Evolutionary conservation across 352 stramenopile genomes (phyloP).

Genomic region (Pythium guiyangense): DNA sequence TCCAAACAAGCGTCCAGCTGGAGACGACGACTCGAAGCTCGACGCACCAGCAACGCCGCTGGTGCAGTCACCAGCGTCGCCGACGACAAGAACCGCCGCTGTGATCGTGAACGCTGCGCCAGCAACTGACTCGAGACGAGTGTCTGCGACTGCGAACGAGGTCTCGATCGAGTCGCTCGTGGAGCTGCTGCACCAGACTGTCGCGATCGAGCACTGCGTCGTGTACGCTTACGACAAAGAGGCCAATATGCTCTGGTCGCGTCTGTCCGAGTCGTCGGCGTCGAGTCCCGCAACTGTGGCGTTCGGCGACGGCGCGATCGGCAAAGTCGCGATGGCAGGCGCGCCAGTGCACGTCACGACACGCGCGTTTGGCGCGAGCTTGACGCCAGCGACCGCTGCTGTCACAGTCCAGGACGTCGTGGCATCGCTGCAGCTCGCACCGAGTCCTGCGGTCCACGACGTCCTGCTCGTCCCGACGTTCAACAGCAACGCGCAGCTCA

Average conservation of each 20-base stretch:
- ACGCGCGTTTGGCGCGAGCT: slow-evolving; percentile 2
- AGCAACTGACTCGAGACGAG: not conserved
- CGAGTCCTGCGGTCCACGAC: slow-evolving; percentile 24
- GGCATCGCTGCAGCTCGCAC: slow-evolving; percentile 2
- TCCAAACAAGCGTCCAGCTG: too few species aligned
- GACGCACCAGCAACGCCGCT: not conserved
- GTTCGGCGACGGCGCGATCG: slow-evolving; percentile 53
- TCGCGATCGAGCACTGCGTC: slow-evolving; percentile 47
- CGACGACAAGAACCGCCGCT: not conserved
- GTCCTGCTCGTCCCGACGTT: slow-evolving; percentile 53
- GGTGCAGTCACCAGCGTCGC: not conserved
- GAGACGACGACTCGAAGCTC: too few species aligned
- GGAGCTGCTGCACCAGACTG: slow-evolving; percentile 43
- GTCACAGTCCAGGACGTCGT: slow-evolving; percentile 14
- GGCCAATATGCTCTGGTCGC: slow-evolving; percentile 42
- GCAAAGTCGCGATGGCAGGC: slow-evolving; percentile 20
- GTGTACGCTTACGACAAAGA: slow-evolving; percentile 59
- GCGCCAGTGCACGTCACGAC: slow-evolving; percentile 29
- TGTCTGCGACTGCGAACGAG: slow-evolving; percentile 15
- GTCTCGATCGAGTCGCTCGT: slow-evolving; percentile 36
- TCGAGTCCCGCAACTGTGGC: slow-evolving; percentile 31
- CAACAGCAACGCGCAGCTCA: slow-evolving; percentile 34
- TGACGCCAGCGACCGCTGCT: slow-evolving; percentile 7
- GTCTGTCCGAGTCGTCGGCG: slow-evolving; percentile 22
- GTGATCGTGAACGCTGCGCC: not conserved